Percentiles rank a stretch among this genome's conserved stretches.
These are phyloP conservation scores for Umbellularia californica DNA, from an alignment of 164 flowering plant genomes.

Conservation along the genomic window DNA sequence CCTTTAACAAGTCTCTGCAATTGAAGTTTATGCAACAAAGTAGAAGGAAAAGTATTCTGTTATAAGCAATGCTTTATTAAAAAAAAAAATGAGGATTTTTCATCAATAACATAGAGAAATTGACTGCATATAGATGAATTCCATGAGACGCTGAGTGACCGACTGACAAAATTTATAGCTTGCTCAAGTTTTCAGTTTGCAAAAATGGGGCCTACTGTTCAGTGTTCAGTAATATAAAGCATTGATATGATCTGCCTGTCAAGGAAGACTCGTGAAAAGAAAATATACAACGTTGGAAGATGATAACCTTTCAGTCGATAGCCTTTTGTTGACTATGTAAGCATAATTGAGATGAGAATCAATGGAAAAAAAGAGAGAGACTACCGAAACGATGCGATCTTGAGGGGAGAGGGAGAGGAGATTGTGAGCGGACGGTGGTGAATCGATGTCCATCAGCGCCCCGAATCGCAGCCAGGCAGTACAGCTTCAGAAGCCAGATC, in stretches of 20 bases:
- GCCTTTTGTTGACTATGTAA: too few relatives aligned
- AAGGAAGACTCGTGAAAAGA: neutral
- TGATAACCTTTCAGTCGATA: too few relatives aligned
- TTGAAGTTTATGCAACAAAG: neutral
- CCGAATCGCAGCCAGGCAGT: conserved; percentile 41
- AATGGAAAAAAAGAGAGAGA: neutral
- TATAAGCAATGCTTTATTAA: neutral
- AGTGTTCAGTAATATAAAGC: neutral
- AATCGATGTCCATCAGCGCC: conserved; percentile 47
- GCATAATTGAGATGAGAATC: neutral
- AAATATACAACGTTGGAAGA: too few relatives aligned
- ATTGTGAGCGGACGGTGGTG: conserved; percentile 1
- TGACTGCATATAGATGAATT: too few relatives aligned
- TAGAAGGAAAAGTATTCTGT: neutral
- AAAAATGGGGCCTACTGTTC: neutral
- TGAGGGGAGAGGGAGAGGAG: conserved; percentile 22
- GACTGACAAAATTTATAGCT: too few relatives aligned
- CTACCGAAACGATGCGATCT: conserved; percentile 1
- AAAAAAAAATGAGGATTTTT: too few relatives aligned
- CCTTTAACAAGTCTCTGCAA: conserved; percentile 57
- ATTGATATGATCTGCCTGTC: neutral
- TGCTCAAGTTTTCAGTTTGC: neutral
- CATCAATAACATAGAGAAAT: too few relatives aligned
- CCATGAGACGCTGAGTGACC: too few relatives aligned
- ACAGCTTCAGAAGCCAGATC: conserved; percentile 39